Base-by-base conservation (phyloP, 2,329 filamentous ascomycete genomes). In the Penicillium sp. region DNA sequence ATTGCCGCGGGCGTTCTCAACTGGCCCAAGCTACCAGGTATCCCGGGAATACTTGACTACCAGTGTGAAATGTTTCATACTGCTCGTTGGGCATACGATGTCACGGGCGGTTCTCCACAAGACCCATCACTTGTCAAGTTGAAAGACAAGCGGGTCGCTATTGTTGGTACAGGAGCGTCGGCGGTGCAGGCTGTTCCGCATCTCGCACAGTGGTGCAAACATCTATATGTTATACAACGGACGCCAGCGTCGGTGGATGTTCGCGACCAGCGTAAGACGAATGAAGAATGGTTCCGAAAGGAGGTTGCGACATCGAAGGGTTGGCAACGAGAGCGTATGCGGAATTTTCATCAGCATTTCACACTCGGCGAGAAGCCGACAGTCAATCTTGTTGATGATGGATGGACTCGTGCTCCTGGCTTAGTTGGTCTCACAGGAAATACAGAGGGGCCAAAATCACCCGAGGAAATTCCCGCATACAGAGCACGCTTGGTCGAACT, bases 1-100 rank as follows among this genome's bases (percentile, higher is more conserved):
- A 20, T 48, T 3, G 7, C 30, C 3, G 4, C 32, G 8, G 50
- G 39, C 15, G 5, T 44, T 3, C 33, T 47, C 1, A 26, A 32
- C 34, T n/a, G n/a, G 13, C 50, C 37, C 2, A 36, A 47, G 26
- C 15, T 52, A 3, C 50, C 50, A 7, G 30, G n/a, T 8, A 26
- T 52, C 12, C 50, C 44, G 12, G 50, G 50, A 4, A 32, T 52
- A 20, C 23, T 44, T 65, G 2, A 71, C 81, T 78, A 72, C 50
- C 42, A 67, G n/a, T 73, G 74, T 8, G 54, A 68, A 0, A 63
- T 67, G 23, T 76, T 78, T 49, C 75, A 78, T 55, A 71, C 75
- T 2, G 60, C 67, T 17, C 48, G 55, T 8, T 57, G 55, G 77
- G 67, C 77, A 48, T 78, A 76, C 45, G 54, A 62, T 3, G 55